These are phyloP conservation scores for Hypoxylon lenormandii DNA, from an alignment of 495 filamentous ascomycete species.

Conservation along the genomic window DNA sequence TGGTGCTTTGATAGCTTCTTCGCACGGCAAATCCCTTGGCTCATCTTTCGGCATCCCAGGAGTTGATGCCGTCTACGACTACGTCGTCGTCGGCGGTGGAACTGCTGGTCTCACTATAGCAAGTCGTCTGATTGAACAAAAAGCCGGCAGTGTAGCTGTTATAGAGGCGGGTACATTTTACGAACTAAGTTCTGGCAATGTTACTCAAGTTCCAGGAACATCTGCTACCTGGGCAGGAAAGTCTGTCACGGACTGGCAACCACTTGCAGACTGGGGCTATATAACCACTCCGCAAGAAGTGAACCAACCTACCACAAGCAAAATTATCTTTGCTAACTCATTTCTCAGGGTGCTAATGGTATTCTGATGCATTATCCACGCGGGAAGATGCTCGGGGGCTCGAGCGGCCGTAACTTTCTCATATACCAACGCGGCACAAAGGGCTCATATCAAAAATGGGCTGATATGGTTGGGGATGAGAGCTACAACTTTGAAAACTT, in stretches of 20 bases:
- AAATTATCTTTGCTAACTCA: too few relatives aligned
- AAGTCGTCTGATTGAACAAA: constrained; percentile 56
- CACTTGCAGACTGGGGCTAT: constrained; percentile 66
- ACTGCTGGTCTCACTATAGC: constrained; percentile 65
- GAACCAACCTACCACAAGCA: too few relatives aligned
- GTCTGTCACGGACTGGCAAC: constrained; percentile 37
- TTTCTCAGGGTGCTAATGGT: constrained; percentile 38
- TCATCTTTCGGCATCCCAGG: constrained; percentile 32
- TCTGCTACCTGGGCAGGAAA: constrained; percentile 21
- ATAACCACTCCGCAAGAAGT: constrained; percentile 31
- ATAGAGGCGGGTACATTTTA: constrained; percentile 71
- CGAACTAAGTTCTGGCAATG: constrained; percentile 62
- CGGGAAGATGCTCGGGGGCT: constrained; percentile 62
- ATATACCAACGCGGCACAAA: constrained; percentile 57
- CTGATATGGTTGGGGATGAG: constrained; percentile 57
- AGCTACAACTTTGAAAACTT: constrained; percentile 61
- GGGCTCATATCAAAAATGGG: constrained; percentile 61
- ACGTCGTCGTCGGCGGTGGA: constrained; percentile 66
- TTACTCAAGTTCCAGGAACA: constrained; percentile 55
- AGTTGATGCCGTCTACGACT: constrained; percentile 50
- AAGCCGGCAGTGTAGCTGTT: constrained; percentile 51
- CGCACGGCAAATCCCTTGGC: too few relatives aligned
- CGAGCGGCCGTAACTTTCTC: too few relatives aligned
- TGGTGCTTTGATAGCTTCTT: too few relatives aligned
- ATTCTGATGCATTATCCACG: constrained; percentile 55